These are phyloP conservation scores for Populus pruinosa DNA, from an alignment of 345 rosid species.

Conservation along the genomic window DNA sequence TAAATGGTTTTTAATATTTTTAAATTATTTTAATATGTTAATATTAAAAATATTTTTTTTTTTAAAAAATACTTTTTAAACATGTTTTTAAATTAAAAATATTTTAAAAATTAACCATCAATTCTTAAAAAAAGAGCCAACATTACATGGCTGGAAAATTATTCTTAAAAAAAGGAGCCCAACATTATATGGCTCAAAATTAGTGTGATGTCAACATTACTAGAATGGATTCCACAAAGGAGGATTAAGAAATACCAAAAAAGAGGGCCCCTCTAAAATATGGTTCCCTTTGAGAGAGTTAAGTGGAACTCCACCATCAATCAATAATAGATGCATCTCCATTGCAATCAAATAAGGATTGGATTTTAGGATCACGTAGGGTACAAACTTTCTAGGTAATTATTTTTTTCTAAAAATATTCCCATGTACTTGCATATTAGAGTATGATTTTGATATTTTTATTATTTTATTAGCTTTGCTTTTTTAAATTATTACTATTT, in stretches of 20 bases:
- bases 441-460: neutral
- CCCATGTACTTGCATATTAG: neutral
- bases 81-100: too few relatives aligned
- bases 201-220: neutral
- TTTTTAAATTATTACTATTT: too few relatives aligned
- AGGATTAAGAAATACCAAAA: neutral
- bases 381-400: neutral
- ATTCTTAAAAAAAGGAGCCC: neutral
- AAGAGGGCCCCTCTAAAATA: neutral
- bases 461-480: neutral
- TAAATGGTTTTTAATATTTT: too few relatives aligned
- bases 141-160: too few relatives aligned
- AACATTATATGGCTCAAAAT: neutral
- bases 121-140: too few relatives aligned
- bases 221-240: neutral
- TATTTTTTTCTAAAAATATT: neutral
- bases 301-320: conserved; percentile 4
- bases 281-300: neutral
- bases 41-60: too few relatives aligned
- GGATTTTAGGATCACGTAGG: neutral
- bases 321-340: neutral
- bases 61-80: too few relatives aligned
- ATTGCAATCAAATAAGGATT: neutral
- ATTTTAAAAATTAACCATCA: too few relatives aligned
- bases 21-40: too few relatives aligned